These are phyloP conservation scores for Xylaria sp. DNA, from an alignment of 2,329 filamentous ascomycete genomes.

Conservation along the genomic window DNA sequence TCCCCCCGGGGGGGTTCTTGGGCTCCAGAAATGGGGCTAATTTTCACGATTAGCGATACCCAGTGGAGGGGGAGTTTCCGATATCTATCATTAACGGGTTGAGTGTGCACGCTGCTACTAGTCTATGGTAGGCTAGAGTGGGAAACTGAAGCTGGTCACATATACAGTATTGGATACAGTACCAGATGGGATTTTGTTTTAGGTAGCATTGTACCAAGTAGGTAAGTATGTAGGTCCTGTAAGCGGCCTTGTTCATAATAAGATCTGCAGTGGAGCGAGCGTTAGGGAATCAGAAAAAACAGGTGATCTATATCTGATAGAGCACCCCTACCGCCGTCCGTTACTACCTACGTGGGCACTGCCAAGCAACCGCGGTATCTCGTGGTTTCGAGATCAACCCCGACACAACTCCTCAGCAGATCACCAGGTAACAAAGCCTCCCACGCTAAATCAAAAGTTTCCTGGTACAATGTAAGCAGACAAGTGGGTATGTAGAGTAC, in stretches of 20 bases:
- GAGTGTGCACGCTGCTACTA: neutral
- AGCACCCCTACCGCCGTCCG: neutral
- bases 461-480: neutral
- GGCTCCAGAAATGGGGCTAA: conserved; percentile 23
- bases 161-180: conserved; percentile 15
- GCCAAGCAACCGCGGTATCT: conserved; percentile 26
- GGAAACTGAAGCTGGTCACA: conserved; percentile 19
- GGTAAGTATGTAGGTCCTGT: neutral
- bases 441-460: neutral
- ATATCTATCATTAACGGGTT: conserved; percentile 18
- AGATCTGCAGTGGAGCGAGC: conserved; percentile 31
- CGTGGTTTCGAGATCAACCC: conserved; percentile 33
- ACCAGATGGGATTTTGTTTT: conserved; percentile 1
- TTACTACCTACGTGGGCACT: neutral
- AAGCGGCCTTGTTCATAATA: conserved; percentile 29
- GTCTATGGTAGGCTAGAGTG: neutral
- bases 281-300: conserved; percentile 7
- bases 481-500: neutral
- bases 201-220: neutral
- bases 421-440: neutral
- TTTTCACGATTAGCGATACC: conserved; percentile 35
- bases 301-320: conserved; percentile 21
- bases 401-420: neutral
- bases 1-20: neutral
- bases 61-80: conserved; percentile 14